Conservation (phyloP, 2,329 filamentous ascomycete species). For the Ceratocystis alfenasii region DNA sequence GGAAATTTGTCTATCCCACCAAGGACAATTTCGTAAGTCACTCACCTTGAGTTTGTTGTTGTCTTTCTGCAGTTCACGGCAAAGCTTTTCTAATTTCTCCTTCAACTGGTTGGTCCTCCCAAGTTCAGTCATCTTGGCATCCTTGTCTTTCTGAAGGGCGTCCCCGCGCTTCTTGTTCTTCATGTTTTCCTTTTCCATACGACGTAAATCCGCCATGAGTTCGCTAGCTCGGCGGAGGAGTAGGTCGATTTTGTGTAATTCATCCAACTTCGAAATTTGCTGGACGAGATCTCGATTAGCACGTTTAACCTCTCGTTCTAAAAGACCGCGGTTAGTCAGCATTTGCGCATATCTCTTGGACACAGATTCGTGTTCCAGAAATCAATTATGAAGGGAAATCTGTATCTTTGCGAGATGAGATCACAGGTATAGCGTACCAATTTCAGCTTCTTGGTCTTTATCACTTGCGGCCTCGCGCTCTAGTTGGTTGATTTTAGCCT, state of each 20-base stretch:
- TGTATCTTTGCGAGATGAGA: not conserved
- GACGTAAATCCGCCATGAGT: slow-evolving; percentile 86
- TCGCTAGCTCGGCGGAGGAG: slow-evolving; percentile 87
- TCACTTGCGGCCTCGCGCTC: slow-evolving; percentile 88
- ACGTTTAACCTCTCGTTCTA: slow-evolving; percentile 88
- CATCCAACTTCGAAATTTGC: slow-evolving; percentile 81
- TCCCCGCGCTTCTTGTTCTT: slow-evolving; percentile 96
- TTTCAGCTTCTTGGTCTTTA: slow-evolving; percentile 91
- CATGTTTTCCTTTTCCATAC: slow-evolving; percentile 80
- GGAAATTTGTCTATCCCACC: not conserved
- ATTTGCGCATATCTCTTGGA: not conserved
- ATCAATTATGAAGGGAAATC: not conserved
- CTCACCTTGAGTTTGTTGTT: slow-evolving; percentile 95
- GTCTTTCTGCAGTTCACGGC: slow-evolving; percentile 84
- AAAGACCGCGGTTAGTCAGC: slow-evolving; percentile 15
- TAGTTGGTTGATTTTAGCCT: slow-evolving; percentile 87
- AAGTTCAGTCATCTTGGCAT: slow-evolving; percentile 74
- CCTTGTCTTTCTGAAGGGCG: slow-evolving; percentile 91
- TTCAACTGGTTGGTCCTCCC: slow-evolving; percentile 84
- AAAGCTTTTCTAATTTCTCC: slow-evolving; percentile 93
- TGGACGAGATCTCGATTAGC: slow-evolving; percentile 83
- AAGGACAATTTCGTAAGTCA: not conserved
- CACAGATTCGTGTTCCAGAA: not conserved
- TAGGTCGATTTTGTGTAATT: slow-evolving; percentile 80
- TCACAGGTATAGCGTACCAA: slow-evolving; percentile 48